Evolutionary conservation across 179 eudicot genomes (phyloP).

Genomic region (Silene noctiflora): DNA sequence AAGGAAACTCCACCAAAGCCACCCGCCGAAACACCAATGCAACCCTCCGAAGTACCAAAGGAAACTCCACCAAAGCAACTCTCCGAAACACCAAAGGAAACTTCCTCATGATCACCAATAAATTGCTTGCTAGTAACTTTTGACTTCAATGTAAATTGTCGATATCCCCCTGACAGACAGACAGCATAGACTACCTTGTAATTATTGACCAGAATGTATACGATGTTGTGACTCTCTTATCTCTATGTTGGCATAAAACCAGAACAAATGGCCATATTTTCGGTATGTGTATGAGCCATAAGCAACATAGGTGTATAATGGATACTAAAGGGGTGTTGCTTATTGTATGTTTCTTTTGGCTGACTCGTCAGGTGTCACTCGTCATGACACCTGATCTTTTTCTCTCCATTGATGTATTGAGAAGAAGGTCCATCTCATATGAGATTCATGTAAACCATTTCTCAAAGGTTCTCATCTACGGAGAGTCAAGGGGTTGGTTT

Average conservation of each 20-base stretch:
- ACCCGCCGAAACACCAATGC: neutral
- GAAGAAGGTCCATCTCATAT: too few species aligned
- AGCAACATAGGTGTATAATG: neutral
- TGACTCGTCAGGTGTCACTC: too few species aligned
- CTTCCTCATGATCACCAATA: neutral
- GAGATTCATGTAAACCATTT: too few species aligned
- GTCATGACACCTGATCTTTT: too few species aligned
- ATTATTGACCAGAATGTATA: conserved; percentile 8
- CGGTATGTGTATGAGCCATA: neutral
- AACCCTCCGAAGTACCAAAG: neutral
- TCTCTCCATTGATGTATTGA: too few species aligned
- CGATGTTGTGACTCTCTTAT: neutral
- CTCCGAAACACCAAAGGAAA: neutral
- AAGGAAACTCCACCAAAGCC: neutral
- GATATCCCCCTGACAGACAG: neutral
- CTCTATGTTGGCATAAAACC: neutral
- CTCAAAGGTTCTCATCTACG: too few species aligned
- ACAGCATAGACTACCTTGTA: neutral
- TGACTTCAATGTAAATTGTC: neutral
- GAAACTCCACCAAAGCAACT: neutral
- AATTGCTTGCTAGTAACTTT: neutral
- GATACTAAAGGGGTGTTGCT: neutral
- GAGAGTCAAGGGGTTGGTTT: too few species aligned
- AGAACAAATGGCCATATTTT: neutral
- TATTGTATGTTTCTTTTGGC: neutral